Evolutionary conservation across 371 early-diverging fungal genomes (phyloP).

Genomic region (Mortierella sp.): DNA sequence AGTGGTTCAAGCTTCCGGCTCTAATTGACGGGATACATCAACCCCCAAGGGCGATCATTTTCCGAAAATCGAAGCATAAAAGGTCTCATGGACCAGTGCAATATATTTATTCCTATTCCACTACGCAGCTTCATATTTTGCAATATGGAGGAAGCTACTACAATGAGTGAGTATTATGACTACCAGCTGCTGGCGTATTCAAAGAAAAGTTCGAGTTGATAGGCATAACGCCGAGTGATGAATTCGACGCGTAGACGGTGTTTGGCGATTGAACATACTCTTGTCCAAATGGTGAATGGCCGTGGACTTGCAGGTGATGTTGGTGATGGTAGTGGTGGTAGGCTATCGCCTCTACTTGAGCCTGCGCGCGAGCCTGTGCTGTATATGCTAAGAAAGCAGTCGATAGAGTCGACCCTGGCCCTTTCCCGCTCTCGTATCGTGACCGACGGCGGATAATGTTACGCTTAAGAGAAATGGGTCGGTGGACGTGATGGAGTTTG

Average conservation of each 20-base stretch:
- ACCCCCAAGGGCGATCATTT: too few species aligned
- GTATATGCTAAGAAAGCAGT: conserved; percentile 5
- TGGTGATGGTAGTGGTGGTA: conserved; percentile 8
- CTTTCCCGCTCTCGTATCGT: conserved; percentile 69
- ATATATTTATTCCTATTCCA: too few species aligned
- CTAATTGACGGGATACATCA: too few species aligned
- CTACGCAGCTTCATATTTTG: too few species aligned
- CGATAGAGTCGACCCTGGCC: conserved; percentile 2
- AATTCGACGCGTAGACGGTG: background rate
- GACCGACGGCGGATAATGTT: conserved; percentile 88
- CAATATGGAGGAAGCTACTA: background rate
- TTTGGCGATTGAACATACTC: background rate
- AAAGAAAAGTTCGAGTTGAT: background rate
- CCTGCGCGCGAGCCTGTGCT: conserved; percentile 13
- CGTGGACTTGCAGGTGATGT: background rate
- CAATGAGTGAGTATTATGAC: background rate
- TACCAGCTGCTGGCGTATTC: background rate
- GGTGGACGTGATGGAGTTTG: conserved; percentile 88
- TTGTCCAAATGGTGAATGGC: background rate
- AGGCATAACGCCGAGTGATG: background rate
- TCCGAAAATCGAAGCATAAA: too few species aligned
- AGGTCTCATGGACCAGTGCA: too few species aligned
- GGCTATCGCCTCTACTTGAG: conserved; percentile 3
- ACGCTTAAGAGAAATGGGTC: conserved; percentile 85
- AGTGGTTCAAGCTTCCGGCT: too few species aligned